Evolutionary conservation across 2,329 filamentous ascomycete species (phyloP), one percentile per base, ranked within the genome.

Genomic region (Colletotrichum godetiae): DNA sequence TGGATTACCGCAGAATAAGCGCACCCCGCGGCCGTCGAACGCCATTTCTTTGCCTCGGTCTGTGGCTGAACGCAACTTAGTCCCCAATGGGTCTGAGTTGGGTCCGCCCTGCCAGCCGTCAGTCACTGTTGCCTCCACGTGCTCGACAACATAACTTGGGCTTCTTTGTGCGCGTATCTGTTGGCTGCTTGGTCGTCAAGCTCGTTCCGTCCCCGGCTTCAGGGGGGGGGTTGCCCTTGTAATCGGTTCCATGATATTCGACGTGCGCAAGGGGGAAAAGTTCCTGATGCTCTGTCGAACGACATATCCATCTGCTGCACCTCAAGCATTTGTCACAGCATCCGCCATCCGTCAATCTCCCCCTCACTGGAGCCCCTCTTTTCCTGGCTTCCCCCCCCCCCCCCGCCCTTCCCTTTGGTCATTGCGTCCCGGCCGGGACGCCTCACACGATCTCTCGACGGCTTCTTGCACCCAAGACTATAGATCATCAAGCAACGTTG

Each of bases 401-500:
- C 27, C 27, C 4, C 27, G 2, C 27, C 31, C 29, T 63, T 22
- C 56, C 56, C 35, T 31, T 60, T n/a, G 27, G 33, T 55, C 60
- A 70, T 35, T 52, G 33, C 59, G 66, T 57, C 22, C 70, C 56
- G 22, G 29, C 37, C 29, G 62, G 72, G 53, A 65, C 37, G 67
- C 60, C 31, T 67, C 62, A 53, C 19, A 68, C 72, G 72, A 74
- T 74, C 71, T 71, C 72, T 55, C 52, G 37, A 52, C 68, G 68
- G 72, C 35, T 74, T 63, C 72, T 67, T 63, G 68, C 72, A 59
- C 62, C 37, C 52, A 59, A 63, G 58, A 61, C 68, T 35, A 37
- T 42, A 67, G 72, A 74, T 74, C 72, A 59, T 29, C 62, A 60
- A 58, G 61, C 62, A 72, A 63, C 68, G 62, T 74, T 62, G 62